A percentile compares a stretch with the other conserved stretches of the same genome.
These are phyloP conservation scores for Trichophaea hybrida DNA, from an alignment of 2,329 filamentous ascomycete genomes.

Conservation along the genomic window DNA sequence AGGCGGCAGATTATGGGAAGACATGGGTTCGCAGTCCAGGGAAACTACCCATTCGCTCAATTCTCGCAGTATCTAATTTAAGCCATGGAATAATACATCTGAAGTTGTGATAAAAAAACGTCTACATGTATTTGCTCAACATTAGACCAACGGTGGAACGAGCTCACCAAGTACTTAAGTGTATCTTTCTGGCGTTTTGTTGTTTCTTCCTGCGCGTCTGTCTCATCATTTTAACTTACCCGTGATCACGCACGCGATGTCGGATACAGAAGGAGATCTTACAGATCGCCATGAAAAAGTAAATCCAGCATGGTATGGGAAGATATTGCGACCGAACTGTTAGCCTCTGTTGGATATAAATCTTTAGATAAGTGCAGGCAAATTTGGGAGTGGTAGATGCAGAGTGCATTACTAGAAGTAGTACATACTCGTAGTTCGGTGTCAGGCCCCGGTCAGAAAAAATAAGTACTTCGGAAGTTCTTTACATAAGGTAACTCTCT, in stretches of 20 bases:
- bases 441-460: no score
- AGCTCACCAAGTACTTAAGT: not conserved
- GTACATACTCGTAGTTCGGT: no score
- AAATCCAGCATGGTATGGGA: not conserved
- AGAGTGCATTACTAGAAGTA: no score
- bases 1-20: not conserved
- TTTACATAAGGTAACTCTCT: no score
- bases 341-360: no score
- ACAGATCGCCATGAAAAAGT: not conserved
- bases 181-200: not conserved
- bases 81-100: not conserved
- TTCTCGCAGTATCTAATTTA: not conserved
- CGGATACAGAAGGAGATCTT: not conserved
- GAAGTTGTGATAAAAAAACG: no score
- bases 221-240: not conserved
- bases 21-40: not conserved
- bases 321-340: not conserved
- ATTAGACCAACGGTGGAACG: no score
- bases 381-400: no score
- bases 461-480: no score
- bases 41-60: not conserved
- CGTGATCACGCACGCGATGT: not conserved
- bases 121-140: no score
- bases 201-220: not conserved
- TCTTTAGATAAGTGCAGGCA: no score